These are phyloP conservation scores for Russula ochroleuca DNA, from an alignment of 768 basidiomycete species.

Conservation along the genomic window DNA sequence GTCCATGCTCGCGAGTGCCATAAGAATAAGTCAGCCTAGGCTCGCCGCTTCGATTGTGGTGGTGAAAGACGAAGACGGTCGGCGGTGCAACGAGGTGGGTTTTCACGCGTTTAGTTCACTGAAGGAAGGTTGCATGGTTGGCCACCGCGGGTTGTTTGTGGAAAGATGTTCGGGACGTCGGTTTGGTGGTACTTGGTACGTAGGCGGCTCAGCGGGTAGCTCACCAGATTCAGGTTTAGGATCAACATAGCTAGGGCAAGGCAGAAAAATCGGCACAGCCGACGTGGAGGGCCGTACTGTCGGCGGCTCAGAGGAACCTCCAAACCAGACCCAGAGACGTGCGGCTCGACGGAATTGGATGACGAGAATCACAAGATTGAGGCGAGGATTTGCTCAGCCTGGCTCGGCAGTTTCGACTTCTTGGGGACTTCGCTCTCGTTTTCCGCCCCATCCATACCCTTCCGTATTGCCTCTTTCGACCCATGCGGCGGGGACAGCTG, in stretches of 20 bases:
- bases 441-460: constrained; percentile 13
- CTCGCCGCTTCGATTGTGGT: not conserved
- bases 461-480: constrained; percentile 28
- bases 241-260: constrained; percentile 28
- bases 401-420: constrained; percentile 14
- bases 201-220: constrained; percentile 10
- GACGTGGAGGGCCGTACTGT: not conserved
- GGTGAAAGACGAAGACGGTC: too few species aligned
- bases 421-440: not conserved
- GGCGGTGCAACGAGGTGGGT: not conserved
- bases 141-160: not conserved
- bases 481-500: constrained; percentile 33
- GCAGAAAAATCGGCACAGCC: not conserved
- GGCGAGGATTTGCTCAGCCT: constrained; percentile 14
- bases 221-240: constrained; percentile 18
- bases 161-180: not conserved
- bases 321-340: not conserved
- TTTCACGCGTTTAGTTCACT: not conserved
- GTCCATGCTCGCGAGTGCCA: constrained; percentile 10
- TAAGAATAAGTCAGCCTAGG: not conserved
- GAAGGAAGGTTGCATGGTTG: not conserved
- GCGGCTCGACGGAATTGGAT: not conserved
- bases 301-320: not conserved
- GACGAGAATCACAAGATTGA: too few species aligned
- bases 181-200: too few species aligned